Evolutionary conservation across 2,329 filamentous ascomycete genomes (phyloP).

Genomic region (Verticillium isaacii): DNA sequence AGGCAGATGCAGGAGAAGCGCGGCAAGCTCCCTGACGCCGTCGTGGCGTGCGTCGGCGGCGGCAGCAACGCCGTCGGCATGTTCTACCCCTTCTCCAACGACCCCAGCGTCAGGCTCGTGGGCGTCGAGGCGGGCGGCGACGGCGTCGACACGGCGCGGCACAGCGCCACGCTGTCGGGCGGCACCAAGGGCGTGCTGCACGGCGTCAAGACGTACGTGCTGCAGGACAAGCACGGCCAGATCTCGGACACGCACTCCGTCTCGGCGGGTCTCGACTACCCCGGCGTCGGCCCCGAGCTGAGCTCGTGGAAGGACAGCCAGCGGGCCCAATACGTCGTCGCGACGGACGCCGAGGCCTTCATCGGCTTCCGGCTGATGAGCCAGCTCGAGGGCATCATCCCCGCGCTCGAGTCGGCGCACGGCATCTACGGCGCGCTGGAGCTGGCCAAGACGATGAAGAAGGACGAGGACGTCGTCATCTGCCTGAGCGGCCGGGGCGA

Average conservation of each 20-base stretch:
- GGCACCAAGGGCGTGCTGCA: conserved; percentile 91
- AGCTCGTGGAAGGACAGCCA: conserved; percentile 87
- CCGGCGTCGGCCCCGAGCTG: conserved; percentile 91
- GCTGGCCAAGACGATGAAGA: conserved; percentile 86
- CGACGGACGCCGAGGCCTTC: conserved; percentile 88
- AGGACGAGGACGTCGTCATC: conserved; percentile 86
- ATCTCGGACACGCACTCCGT: conserved; percentile 95
- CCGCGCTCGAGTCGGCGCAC: conserved; percentile 89
- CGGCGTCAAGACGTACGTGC: conserved; percentile 90
- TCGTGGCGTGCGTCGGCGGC: conserved; percentile 94
- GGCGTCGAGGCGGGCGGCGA: conserved; percentile 96
- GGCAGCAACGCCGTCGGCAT: conserved; percentile 95
- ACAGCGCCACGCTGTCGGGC: conserved; percentile 82
- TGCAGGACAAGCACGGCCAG: conserved; percentile 90
- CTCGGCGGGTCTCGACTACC: conserved; percentile 94
- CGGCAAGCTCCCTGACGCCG: conserved; percentile 88
- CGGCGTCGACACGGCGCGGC: conserved; percentile 77
- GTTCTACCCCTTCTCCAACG: conserved; percentile 94
- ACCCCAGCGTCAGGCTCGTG: conserved; percentile 78
- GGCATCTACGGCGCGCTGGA: conserved; percentile 86
- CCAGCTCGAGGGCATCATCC: conserved; percentile 93
- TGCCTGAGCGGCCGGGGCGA: conserved; percentile 91
- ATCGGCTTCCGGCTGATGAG: conserved; percentile 79
- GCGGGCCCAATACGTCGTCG: conserved; percentile 82
- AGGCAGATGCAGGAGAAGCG: conserved; percentile 79